Evolutionary conservation across 2,329 filamentous ascomycete species (phyloP).

Genomic region (Chaetomium sp.): DNA sequence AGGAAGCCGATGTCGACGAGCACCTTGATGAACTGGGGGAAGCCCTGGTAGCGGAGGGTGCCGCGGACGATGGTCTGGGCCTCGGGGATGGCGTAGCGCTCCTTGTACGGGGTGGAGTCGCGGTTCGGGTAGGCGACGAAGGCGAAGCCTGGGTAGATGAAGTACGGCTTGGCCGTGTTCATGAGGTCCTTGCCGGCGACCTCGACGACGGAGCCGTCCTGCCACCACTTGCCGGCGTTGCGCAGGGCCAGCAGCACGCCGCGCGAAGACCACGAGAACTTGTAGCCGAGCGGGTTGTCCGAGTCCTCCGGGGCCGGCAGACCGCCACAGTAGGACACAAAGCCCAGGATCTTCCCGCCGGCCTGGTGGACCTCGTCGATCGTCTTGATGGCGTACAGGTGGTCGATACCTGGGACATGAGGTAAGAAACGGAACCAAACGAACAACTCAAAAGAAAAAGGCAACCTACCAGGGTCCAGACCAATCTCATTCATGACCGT

Average conservation of each 20-base stretch:
- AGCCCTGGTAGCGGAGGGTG: slow-evolving; percentile 80
- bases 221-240: slow-evolving; percentile 77
- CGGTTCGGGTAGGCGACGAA: slow-evolving; percentile 93
- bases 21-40: slow-evolving; percentile 82
- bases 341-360: slow-evolving; percentile 78
- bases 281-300: slow-evolving; percentile 88
- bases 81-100: slow-evolving; percentile 89
- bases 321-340: slow-evolving; percentile 81
- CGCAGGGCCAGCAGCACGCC: slow-evolving; percentile 82
- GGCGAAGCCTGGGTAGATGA: slow-evolving; percentile 76
- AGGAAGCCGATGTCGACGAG: slow-evolving; percentile 90
- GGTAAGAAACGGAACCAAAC: neutral
- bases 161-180: slow-evolving; percentile 81
- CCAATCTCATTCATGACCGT: slow-evolving; percentile 98
- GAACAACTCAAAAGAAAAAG: too few relatives aligned
- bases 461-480: slow-evolving; percentile 55
- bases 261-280: slow-evolving; percentile 74
- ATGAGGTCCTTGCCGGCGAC: slow-evolving; percentile 67
- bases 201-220: slow-evolving; percentile 68
- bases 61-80: slow-evolving; percentile 71
- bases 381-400: slow-evolving; percentile 75
- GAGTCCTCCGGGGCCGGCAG: slow-evolving; percentile 66
- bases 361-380: slow-evolving; percentile 82
- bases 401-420: slow-evolving; percentile 46
- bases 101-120: slow-evolving; percentile 79